Evolutionary conservation across 2,329 filamentous ascomycete species (phyloP).

Genomic region (Chrysoporthe cubensis): DNA sequence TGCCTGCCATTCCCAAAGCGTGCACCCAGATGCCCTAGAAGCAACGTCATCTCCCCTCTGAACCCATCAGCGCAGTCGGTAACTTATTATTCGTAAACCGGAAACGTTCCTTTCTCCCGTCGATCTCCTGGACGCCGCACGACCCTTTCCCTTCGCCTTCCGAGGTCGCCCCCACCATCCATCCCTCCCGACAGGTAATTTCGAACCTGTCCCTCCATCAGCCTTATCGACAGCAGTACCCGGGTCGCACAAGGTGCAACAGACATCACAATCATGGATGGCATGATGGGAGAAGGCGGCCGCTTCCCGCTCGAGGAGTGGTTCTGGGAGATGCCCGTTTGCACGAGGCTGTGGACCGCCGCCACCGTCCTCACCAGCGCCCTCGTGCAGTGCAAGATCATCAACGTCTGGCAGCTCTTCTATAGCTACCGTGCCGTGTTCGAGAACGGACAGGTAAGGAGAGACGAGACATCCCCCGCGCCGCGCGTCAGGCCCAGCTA

Average conservation of each 20-base stretch:
- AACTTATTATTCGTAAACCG: background rate
- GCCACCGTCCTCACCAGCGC: constrained; percentile 86
- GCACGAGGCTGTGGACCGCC: constrained; percentile 95
- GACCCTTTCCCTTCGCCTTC: background rate
- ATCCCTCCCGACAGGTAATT: background rate
- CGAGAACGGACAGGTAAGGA: constrained; percentile 88
- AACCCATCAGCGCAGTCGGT: background rate
- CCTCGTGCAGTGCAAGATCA: constrained; percentile 88
- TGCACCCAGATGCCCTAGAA: background rate
- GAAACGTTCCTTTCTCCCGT: background rate
- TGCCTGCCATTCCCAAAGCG: background rate
- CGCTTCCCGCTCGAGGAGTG: constrained; percentile 88
- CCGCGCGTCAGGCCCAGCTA: background rate
- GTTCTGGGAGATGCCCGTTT: constrained; percentile 98
- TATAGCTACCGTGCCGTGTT: constrained; percentile 95
- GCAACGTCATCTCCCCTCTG: background rate
- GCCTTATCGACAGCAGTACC: constrained; percentile 3
- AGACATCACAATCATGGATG: constrained; percentile 50
- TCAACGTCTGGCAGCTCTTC: constrained; percentile 94
- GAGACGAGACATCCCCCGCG: constrained; percentile 64
- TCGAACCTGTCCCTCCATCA: background rate
- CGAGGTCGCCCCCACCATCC: background rate
- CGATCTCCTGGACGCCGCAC: background rate
- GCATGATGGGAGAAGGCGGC: constrained; percentile 62
- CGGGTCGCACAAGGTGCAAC: constrained; percentile 11